Percentiles rank a stretch among this genome's conserved stretches.
Conservation (phyloP, 1,284 basidiomycete genomes). For the Ceratobasidium sp. region DNA sequence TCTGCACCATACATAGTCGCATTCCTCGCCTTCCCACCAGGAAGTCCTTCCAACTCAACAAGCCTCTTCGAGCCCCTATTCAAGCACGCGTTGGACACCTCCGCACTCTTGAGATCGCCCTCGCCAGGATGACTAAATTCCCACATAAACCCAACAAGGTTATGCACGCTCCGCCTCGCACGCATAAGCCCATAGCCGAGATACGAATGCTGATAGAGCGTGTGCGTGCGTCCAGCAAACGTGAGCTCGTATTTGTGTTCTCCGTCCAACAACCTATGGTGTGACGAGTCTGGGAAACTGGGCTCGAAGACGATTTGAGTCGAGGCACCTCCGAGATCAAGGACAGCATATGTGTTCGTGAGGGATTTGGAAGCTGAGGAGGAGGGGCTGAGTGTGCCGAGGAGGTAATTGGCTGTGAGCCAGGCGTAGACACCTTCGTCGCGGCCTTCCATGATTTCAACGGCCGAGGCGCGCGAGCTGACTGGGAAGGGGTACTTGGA, state of each 20-base stretch:
- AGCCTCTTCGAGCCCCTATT: constrained; percentile 70
- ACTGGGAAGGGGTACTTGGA: constrained; percentile 78
- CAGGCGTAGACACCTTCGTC: constrained; percentile 98
- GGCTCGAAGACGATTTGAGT: constrained; percentile 99
- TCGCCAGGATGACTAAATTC: constrained; percentile 56
- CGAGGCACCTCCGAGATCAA: constrained; percentile 96
- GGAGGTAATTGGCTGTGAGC: constrained; percentile 97
- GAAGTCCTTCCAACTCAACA: constrained; percentile 71
- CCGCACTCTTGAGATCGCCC: constrained; percentile 44
- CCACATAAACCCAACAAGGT: constrained; percentile 88
- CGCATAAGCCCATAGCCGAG: constrained; percentile 96
- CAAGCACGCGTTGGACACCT: constrained; percentile 85
- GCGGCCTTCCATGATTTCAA: constrained; percentile 94
- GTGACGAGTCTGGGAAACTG: constrained; percentile 62
- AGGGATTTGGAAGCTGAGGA: constrained; percentile 54
- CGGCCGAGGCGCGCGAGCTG: constrained; percentile 63
- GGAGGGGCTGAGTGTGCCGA: constrained; percentile 74
- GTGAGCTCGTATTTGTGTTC: constrained; percentile 93
- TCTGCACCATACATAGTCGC: constrained; percentile 86
- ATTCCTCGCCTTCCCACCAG: constrained; percentile 58
- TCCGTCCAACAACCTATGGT: constrained; percentile 74
- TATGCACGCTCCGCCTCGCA: constrained; percentile 86
- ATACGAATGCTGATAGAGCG: constrained; percentile 94
- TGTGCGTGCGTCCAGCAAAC: constrained; percentile 77
- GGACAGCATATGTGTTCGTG: constrained; percentile 84